phyloP scores from a whole-genome alignment of 2,329 filamentous ascomycete species.

The Xylariaceae sp. region DNA sequence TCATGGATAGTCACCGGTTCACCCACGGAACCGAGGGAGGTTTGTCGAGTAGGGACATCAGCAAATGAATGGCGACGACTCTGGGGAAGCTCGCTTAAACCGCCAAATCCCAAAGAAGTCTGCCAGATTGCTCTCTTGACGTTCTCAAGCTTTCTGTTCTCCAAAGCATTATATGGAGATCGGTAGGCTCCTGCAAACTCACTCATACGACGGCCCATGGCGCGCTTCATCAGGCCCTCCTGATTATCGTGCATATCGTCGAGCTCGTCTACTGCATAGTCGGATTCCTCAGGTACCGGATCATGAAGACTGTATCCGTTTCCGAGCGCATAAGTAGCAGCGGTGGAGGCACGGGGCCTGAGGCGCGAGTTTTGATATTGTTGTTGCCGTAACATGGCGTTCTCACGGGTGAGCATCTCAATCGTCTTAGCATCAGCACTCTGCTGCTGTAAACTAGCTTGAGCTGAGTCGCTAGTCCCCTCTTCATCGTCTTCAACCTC shows the following conservation, averaged over 20 bases:
- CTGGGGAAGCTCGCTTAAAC: slow-evolving; percentile 58
- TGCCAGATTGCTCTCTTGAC: slow-evolving; percentile 68
- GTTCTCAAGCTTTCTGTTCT: slow-evolving; percentile 59
- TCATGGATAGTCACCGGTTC: slow-evolving; percentile 48
- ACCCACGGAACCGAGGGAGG: slow-evolving; percentile 56
- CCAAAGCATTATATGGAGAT: slow-evolving; percentile 44
- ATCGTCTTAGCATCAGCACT: slow-evolving; percentile 57
- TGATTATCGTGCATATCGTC: slow-evolving; percentile 56
- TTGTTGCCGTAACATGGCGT: slow-evolving; percentile 54
- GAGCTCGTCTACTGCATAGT: slow-evolving; percentile 67
- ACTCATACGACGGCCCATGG: slow-evolving; percentile 50
- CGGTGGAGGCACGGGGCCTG: slow-evolving; percentile 54
- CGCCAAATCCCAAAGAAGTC: slow-evolving; percentile 61
- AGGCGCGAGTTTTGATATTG: slow-evolving; percentile 52
- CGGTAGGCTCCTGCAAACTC: slow-evolving; percentile 48
- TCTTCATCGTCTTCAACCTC: slow-evolving; percentile 63
- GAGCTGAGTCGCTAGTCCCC: slow-evolving; percentile 51
- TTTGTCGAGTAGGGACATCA: slow-evolving; percentile 59
- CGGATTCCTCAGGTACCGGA: slow-evolving; percentile 58
- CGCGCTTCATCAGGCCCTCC: slow-evolving; percentile 43
- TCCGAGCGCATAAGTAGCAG: slow-evolving; percentile 46
- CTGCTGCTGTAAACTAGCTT: slow-evolving; percentile 48
- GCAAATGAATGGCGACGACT: slow-evolving; percentile 78
- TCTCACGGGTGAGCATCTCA: slow-evolving; percentile 57
- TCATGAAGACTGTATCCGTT: slow-evolving; percentile 57